Evolutionary conservation across 352 stramenopile genomes (phyloP).

Genomic region (Elongisporangium anandrum): DNA sequence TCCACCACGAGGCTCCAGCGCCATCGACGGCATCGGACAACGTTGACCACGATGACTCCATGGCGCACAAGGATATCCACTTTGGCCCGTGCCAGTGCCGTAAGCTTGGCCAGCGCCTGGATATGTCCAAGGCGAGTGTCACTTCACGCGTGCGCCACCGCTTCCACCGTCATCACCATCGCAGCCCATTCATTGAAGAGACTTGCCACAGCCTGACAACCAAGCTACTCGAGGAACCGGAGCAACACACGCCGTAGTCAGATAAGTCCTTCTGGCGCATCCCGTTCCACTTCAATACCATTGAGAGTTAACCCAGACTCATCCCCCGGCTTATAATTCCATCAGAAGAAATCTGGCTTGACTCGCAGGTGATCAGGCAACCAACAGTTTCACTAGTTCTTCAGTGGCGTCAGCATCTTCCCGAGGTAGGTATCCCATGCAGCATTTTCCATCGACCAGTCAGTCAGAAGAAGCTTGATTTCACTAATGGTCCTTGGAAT

Average conservation of each 20-base stretch:
- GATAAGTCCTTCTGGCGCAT: background rate
- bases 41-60: background rate
- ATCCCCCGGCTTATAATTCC: background rate
- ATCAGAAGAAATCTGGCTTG: background rate
- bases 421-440: background rate
- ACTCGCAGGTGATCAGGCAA: background rate
- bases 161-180: conserved; percentile 26
- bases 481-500: background rate
- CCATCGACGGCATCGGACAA: conserved; percentile 6
- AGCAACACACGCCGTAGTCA: background rate
- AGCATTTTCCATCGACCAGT: too few relatives aligned
- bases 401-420: background rate
- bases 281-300: background rate
- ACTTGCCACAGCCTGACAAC: conserved; percentile 12
- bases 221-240: conserved; percentile 21
- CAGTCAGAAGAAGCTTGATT: background rate
- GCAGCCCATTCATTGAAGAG: conserved; percentile 26
- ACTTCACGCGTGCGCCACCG: conserved; percentile 11
- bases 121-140: conserved; percentile 14
- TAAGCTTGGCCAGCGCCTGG: conserved; percentile 23
- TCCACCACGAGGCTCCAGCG: conserved; percentile 17
- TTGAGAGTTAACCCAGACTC: background rate
- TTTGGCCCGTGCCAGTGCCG: conserved; percentile 25
- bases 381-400: background rate
- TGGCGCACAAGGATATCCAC: conserved; percentile 10